These are phyloP conservation scores for Globisporangium cystogenes DNA, from an alignment of 352 stramenopile species.

Conservation along the genomic window DNA sequence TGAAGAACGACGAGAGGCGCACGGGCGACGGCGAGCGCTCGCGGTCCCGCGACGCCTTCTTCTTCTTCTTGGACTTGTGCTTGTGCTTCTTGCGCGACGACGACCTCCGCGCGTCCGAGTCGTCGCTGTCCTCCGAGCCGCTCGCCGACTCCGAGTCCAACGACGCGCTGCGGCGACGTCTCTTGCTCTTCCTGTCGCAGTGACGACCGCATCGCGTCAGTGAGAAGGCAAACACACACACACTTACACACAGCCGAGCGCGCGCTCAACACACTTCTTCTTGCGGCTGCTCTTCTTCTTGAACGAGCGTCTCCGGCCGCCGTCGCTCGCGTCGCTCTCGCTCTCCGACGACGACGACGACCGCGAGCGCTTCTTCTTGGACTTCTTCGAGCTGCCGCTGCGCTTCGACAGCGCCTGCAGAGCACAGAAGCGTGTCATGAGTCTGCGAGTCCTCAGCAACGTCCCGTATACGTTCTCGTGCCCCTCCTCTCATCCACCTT, in stretches of 20 bases:
- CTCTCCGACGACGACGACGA: slow-evolving; percentile 54
- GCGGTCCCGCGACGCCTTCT: slow-evolving; percentile 36
- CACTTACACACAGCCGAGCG: too few relatives aligned
- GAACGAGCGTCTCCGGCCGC: slow-evolving; percentile 35
- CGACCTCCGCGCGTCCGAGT: slow-evolving; percentile 16
- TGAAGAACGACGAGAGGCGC: slow-evolving; percentile 91
- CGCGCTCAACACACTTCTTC: slow-evolving; percentile 43
- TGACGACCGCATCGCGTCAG: slow-evolving; percentile 7
- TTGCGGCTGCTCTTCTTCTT: slow-evolving; percentile 71
- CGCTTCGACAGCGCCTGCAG: slow-evolving; percentile 54
- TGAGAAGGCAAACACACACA: neutral
- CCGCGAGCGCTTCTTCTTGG: slow-evolving; percentile 67
- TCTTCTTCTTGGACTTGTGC: slow-evolving; percentile 43
- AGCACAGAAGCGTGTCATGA: slow-evolving; percentile 6
- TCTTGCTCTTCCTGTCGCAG: slow-evolving; percentile 49
- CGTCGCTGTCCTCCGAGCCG: slow-evolving; percentile 23
- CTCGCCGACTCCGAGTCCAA: slow-evolving; percentile 41
- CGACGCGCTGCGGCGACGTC: slow-evolving; percentile 39
- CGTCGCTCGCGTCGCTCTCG: slow-evolving; percentile 37
- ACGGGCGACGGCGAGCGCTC: slow-evolving; percentile 55
- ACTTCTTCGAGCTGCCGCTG: slow-evolving; percentile 65
- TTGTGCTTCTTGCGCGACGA: slow-evolving; percentile 32
- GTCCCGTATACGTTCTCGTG: too few relatives aligned
- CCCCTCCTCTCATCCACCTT: too few relatives aligned
- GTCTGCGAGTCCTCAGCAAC: neutral